Evolutionary conservation across 345 rosid species (phyloP), one percentile per base, ranked within the genome.

Genomic region (Citrus inodora): DNA sequence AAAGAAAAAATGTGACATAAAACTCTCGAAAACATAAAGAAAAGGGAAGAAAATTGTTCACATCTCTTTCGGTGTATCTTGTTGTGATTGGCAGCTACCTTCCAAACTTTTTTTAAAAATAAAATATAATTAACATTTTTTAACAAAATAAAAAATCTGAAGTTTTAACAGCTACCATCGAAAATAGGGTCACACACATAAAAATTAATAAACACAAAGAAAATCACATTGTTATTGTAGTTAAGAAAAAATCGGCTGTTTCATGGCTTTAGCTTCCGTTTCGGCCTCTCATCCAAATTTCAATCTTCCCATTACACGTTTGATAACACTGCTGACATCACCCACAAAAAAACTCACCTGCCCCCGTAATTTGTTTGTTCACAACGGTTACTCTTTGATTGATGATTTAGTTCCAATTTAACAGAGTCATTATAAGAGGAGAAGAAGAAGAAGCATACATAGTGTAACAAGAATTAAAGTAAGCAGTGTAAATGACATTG

Each of bases 401-500:
- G 17, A 46, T 46, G 17, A 46, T 46, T 46, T 46, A 11, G 5
- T 46, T 46, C 16, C 51, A 46, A 46, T 46, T 13, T 11, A 46
- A 46, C 14, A 46, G 13, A 13, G 51, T 46, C 51, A 46, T 13
- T 46, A 46, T 46, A 46, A 46, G 46, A 9, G 46, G 13, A 9
- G 46, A 38, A 38, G 42, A 46, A 46, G 51, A 46, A 46, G 17
- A 46, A 42, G 14, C 51, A 42, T 42, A 42, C 9, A 9, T 42
- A 42, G 17, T 46, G 51, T 3, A 13, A 46, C 17, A 64, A 30
- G 19, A 32, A 16, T 19, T 3, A 30, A 6, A 32, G 22, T 27
- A 14, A 30, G 65, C 46, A 24, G 75, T 73, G 80, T 81, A 84
- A 71, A 92, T 92, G 92, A 80, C 91, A 80, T 73, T 87, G 77